These are phyloP conservation scores for Hortiboletus flavorubellus DNA, from an alignment of 768 basidiomycete genomes.

Conservation along the genomic window DNA sequence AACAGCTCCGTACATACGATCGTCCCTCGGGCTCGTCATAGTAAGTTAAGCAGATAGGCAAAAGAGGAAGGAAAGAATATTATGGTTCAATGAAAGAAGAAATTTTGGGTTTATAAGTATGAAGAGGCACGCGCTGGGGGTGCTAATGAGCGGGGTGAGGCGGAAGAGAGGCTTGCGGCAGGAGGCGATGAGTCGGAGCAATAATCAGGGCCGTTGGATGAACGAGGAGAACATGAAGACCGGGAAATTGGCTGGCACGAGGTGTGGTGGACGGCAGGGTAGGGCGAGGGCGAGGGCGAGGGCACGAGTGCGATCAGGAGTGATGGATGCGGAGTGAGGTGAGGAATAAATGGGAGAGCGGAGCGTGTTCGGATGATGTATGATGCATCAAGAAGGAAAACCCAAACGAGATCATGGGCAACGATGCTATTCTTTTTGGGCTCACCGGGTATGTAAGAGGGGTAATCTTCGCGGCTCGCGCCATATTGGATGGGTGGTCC, in stretches of 20 bases:
- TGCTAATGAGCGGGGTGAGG: slow-evolving; percentile 41
- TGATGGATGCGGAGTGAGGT: slow-evolving; percentile 27
- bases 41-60: slow-evolving; percentile 55
- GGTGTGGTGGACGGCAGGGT: slow-evolving; percentile 42
- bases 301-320: slow-evolving; percentile 31
- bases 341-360: slow-evolving; percentile 33
- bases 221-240: slow-evolving; percentile 51
- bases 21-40: slow-evolving; percentile 72
- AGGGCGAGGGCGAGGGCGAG: slow-evolving; percentile 26
- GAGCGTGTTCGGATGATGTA: slow-evolving; percentile 28
- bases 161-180: slow-evolving; percentile 32
- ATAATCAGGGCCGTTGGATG: slow-evolving; percentile 42
- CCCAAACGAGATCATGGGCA: slow-evolving; percentile 20
- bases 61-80: slow-evolving; percentile 46
- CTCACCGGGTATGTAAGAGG: slow-evolving; percentile 19
- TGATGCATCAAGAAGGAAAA: slow-evolving; percentile 16
- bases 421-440: slow-evolving; percentile 18
- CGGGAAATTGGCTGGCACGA: slow-evolving; percentile 42
- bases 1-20: slow-evolving; percentile 65
- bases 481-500: slow-evolving; percentile 7
- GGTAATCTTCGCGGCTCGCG: slow-evolving; percentile 30
- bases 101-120: slow-evolving; percentile 54
- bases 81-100: slow-evolving; percentile 44
- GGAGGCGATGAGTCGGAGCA: slow-evolving; percentile 39
- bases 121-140: slow-evolving; percentile 41